phyloP scores from a whole-genome alignment of 2,329 filamentous ascomycete genomes.

The Metarhizium sp. region DNA sequence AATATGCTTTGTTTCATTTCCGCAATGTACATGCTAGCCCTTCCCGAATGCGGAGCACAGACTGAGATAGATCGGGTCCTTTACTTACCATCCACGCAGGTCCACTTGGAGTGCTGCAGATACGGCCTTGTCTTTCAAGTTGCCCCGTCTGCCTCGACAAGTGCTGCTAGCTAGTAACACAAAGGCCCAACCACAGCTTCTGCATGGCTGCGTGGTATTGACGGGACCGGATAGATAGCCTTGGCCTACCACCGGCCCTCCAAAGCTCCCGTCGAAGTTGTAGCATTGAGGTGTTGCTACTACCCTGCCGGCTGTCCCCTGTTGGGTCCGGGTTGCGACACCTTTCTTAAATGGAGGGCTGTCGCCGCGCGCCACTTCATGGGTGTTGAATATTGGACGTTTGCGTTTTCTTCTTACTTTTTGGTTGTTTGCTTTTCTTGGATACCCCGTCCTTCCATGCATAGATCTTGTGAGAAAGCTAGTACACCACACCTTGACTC shows the following conservation, averaged over 20 bases:
- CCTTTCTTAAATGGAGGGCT: background rate
- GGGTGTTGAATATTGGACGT: background rate
- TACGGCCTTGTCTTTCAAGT: background rate
- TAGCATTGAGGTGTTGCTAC: background rate
- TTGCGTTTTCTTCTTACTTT: background rate
- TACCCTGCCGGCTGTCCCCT: background rate
- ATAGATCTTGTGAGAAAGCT: background rate
- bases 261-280: background rate
- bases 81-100: background rate
- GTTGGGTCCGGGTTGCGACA: background rate
- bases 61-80: background rate
- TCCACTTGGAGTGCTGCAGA: background rate
- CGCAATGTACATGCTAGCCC: background rate
- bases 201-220: no score
- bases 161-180: background rate
- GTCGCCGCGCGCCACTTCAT: background rate
- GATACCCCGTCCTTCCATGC: background rate
- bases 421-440: background rate
- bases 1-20: background rate
- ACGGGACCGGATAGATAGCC: no score
- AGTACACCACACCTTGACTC: background rate
- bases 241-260: background rate
- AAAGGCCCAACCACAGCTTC: background rate
- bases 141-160: background rate
- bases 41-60: background rate